phyloP scores from a whole-genome alignment of 1,284 basidiomycete species.

The Hortiboletus rubellus region DNA sequence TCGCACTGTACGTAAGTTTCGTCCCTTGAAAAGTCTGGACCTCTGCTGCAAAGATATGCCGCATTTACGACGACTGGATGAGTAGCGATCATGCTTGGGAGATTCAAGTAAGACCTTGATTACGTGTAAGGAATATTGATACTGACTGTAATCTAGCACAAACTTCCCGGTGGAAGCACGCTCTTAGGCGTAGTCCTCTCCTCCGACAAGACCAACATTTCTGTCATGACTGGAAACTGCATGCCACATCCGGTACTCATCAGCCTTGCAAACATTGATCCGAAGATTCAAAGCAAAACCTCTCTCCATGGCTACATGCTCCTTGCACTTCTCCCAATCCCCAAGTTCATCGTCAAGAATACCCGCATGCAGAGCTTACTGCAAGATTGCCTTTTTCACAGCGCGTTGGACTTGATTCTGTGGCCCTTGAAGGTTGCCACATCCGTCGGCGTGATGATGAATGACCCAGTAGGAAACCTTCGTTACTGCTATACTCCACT shows the following conservation, averaged over 20 bases:
- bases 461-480: conserved; percentile 27
- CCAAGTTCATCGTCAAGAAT: conserved; percentile 24
- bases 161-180: too few relatives aligned
- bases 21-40: neutral
- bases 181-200: neutral
- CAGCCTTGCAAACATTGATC: conserved; percentile 30
- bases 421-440: conserved; percentile 33
- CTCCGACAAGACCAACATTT: neutral
- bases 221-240: conserved; percentile 25
- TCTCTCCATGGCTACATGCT: conserved; percentile 31
- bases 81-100: neutral
- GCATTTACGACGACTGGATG: neutral
- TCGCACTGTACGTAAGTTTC: neutral
- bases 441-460: conserved; percentile 20
- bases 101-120: neutral
- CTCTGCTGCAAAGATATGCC: neutral
- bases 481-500: conserved; percentile 6
- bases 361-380: neutral
- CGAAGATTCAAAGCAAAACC: conserved; percentile 30
- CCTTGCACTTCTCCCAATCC: conserved; percentile 32
- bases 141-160: too few relatives aligned
- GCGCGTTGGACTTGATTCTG: conserved; percentile 30
- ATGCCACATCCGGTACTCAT: conserved; percentile 36
- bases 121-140: too few relatives aligned
- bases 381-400: conserved; percentile 28